phyloP scores from a whole-genome alignment of 768 basidiomycete genomes.

The Rhodotorula taiwanensis region DNA sequence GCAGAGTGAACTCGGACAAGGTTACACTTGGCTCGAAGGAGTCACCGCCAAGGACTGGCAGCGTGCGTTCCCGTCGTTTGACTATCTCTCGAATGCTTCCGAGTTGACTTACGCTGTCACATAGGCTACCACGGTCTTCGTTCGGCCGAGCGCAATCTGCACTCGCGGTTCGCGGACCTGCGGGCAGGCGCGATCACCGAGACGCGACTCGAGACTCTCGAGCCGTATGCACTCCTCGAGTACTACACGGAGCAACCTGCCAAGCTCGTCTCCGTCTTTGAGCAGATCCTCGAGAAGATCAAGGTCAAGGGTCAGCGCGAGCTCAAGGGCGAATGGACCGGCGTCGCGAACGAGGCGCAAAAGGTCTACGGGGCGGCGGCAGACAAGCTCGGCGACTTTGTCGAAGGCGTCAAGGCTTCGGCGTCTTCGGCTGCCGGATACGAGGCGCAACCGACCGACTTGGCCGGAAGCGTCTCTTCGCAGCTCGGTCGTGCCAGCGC shows the following conservation, averaged over 20 bases:
- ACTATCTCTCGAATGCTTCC: too few relatives aligned
- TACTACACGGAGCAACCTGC: conserved; percentile 10
- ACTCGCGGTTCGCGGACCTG: conserved; percentile 10
- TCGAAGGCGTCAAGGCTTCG: conserved; percentile 14
- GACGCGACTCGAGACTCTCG: conserved; percentile 11
- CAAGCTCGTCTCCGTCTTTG: conserved; percentile 13
- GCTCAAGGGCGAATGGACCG: conserved; percentile 36
- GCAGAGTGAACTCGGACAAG: conserved; percentile 5
- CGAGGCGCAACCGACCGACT: conserved; percentile 20
- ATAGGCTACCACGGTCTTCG: conserved; percentile 30
- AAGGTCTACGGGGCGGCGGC: conserved; percentile 14
- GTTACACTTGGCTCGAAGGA: conserved; percentile 32
- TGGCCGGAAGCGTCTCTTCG: conserved; percentile 16
- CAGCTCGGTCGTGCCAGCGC: conserved; percentile 14
- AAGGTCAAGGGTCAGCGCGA: conserved; percentile 32
- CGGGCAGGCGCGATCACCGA: conserved; percentile 26
- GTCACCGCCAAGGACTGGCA: conserved; percentile 38
- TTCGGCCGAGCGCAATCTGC: conserved; percentile 26
- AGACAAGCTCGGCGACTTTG: conserved; percentile 18
- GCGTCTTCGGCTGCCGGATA: conserved; percentile 24
- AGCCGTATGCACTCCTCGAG: conserved; percentile 21
- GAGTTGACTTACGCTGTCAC: not conserved
- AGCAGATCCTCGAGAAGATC: conserved; percentile 32
- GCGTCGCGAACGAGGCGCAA: conserved; percentile 27
- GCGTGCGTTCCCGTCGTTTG: conserved; percentile 6